phyloP scores from a whole-genome alignment of 768 basidiomycete genomes.

The Tulasnella sp. region DNA sequence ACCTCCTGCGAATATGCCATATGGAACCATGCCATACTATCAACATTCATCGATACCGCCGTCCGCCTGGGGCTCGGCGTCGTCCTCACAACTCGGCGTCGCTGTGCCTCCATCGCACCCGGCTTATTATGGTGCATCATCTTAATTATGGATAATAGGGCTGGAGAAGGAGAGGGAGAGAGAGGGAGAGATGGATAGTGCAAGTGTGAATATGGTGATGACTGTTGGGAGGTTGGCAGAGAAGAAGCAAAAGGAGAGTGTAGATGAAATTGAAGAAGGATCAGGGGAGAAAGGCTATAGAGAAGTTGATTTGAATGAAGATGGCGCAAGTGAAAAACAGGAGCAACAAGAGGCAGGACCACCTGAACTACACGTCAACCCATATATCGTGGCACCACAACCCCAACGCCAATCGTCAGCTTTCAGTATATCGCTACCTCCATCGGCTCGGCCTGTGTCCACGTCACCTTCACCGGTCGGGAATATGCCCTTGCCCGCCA shows the following conservation, averaged over 20 bases:
- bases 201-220: neutral
- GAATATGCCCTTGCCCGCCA: constrained; percentile 63
- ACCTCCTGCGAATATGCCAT: no score
- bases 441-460: constrained; percentile 5
- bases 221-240: neutral
- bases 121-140: neutral
- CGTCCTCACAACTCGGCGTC: constrained; percentile 4
- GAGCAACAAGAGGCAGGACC: no score
- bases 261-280: neutral
- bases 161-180: neutral
- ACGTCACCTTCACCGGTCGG: constrained; percentile 14
- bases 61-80: neutral
- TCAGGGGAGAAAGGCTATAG: neutral
- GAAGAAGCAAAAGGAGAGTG: neutral
- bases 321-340: no score
- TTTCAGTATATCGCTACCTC: neutral
- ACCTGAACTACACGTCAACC: no score
- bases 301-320: no score
- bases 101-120: neutral
- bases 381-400: no score
- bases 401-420: neutral
- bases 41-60: constrained; percentile 5
- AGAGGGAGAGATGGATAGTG: neutral
- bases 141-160: no score
- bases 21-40: neutral